phyloP scores from a whole-genome alignment of 345 rosid species.

The Hibiscus syriacus region DNA sequence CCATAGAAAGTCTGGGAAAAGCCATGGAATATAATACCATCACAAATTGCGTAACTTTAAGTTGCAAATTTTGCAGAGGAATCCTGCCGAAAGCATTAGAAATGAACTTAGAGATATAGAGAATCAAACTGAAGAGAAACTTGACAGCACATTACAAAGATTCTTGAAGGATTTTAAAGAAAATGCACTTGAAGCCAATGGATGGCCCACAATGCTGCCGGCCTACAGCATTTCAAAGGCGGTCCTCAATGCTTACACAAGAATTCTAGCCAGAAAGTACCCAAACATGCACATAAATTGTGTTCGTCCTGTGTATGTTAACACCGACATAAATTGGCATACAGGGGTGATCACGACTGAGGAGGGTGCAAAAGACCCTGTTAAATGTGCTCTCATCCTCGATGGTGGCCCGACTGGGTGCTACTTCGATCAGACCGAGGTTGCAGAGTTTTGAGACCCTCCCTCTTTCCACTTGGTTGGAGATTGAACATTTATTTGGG shows the following conservation, averaged over 20 bases:
- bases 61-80: constrained; percentile 24
- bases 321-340: constrained; percentile 37
- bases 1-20: too few species aligned
- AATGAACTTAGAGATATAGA: constrained; percentile 35
- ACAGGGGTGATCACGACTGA: constrained; percentile 33
- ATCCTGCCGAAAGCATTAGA: constrained; percentile 23
- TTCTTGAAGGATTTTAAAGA: constrained; percentile 33
- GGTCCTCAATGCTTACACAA: constrained; percentile 44
- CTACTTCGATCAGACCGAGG: constrained; percentile 38
- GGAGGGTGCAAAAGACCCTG: constrained; percentile 42
- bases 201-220: constrained; percentile 52
- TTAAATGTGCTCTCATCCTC: constrained; percentile 45
- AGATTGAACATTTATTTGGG: not conserved
- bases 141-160: constrained; percentile 26
- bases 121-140: constrained; percentile 31
- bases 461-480: not conserved
- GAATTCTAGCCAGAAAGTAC: constrained; percentile 40
- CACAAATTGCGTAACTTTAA: not conserved
- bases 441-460: constrained; percentile 31
- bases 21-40: not conserved
- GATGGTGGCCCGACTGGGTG: constrained; percentile 39
- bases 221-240: constrained; percentile 48
- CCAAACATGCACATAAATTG: constrained; percentile 41
- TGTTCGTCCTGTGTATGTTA: constrained; percentile 48
- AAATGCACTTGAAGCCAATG: constrained; percentile 33